phyloP scores from a whole-genome alignment of 2,329 filamentous ascomycete species.

The Paraconiothyrium brasiliense region DNA sequence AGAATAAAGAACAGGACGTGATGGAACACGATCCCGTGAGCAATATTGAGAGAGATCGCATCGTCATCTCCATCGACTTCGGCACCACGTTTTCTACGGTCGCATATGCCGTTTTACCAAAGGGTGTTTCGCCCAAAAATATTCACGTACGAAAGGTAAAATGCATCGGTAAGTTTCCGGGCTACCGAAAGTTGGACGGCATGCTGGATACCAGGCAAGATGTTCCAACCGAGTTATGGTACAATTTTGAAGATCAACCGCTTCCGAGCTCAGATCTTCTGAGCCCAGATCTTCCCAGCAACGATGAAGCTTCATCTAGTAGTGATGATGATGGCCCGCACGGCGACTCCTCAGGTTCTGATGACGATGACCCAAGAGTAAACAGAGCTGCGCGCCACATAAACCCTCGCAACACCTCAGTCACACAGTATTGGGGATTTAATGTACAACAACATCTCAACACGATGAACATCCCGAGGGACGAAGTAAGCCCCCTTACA shows the following conservation, averaged over 20 bases:
- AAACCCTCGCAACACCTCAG: background rate
- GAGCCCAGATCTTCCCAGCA: background rate
- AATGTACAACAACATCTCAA: conserved; percentile 23
- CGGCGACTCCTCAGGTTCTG: too few species aligned
- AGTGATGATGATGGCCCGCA: conserved; percentile 6
- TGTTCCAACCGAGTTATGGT: conserved; percentile 26
- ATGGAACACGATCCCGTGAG: too few species aligned
- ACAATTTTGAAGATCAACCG: conserved; percentile 5
- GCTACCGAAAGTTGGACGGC: conserved; percentile 10
- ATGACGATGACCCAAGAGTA: background rate
- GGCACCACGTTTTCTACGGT: conserved; percentile 32
- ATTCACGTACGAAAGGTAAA: conserved; percentile 12
- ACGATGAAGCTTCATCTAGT: background rate
- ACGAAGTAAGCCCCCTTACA: conserved; percentile 16
- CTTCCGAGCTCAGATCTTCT: background rate
- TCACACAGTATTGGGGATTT: conserved; percentile 24
- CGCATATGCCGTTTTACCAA: conserved; percentile 21
- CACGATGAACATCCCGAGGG: conserved; percentile 16
- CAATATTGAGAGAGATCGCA: background rate
- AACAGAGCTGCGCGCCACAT: background rate
- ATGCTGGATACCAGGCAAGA: conserved; percentile 13
- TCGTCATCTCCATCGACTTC: conserved; percentile 27
- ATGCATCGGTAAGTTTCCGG: conserved; percentile 21
- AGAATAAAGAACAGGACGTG: too few species aligned
- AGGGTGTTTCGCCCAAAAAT: conserved; percentile 12